phyloP scores from a whole-genome alignment of 768 basidiomycete genomes.

The Chlorophyllum brunneum region DNA sequence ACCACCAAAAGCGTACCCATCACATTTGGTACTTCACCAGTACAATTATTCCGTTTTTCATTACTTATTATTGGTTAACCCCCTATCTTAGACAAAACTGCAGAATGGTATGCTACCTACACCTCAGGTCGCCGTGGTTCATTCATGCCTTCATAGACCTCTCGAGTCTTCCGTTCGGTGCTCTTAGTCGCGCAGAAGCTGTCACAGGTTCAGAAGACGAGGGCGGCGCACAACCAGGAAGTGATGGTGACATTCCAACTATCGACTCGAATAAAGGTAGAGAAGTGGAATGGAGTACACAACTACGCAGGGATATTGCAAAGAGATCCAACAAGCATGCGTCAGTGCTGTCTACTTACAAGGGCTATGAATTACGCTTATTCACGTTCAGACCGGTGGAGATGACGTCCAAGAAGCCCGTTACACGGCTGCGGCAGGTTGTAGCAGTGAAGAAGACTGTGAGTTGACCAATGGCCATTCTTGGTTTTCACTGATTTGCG shows the following conservation, averaged over 20 bases:
- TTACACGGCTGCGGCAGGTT: constrained; percentile 65
- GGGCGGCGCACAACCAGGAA: constrained; percentile 12
- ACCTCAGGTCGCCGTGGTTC: not conserved
- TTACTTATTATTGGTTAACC: not conserved
- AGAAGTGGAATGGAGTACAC: constrained; percentile 37
- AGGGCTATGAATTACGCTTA: constrained; percentile 4
- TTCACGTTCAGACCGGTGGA: constrained; percentile 60
- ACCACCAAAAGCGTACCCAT: constrained; percentile 23
- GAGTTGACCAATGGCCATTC: constrained; percentile 22
- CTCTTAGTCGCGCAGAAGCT: constrained; percentile 59
- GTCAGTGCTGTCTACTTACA: constrained; percentile 42
- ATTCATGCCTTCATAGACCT: constrained; percentile 39
- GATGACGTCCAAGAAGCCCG: constrained; percentile 80
- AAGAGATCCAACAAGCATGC: constrained; percentile 83
- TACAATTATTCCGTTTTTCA: not conserved
- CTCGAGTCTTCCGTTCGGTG: constrained; percentile 57
- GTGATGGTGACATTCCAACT: not conserved
- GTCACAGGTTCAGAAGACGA: not conserved
- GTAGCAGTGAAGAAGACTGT: constrained; percentile 68
- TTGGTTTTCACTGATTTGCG: constrained; percentile 2
- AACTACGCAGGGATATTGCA: constrained; percentile 40
- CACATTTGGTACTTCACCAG: constrained; percentile 27
- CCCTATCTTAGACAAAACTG: constrained; percentile 22
- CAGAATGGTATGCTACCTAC: constrained; percentile 21
- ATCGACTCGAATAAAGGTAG: constrained; percentile 31